Conservation (phyloP, 352 stramenopile species). For the Aphanomyces astaci region DNA sequence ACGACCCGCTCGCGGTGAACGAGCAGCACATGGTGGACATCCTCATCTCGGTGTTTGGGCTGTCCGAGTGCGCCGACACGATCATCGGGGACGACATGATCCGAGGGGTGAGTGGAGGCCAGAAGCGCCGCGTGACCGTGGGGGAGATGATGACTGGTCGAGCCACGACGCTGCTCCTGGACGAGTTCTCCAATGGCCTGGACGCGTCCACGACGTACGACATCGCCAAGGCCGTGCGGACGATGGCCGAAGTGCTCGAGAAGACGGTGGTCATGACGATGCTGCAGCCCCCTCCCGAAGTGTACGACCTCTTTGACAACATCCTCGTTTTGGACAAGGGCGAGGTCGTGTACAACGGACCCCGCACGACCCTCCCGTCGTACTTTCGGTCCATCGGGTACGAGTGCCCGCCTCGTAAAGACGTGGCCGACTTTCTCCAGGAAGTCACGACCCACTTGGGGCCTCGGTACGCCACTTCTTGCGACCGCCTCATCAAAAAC, state of each 20-base stretch:
- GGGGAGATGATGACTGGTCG: conserved; percentile 61
- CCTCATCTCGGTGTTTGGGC: conserved; percentile 19
- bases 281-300: conserved; percentile 62
- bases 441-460: conserved; percentile 53
- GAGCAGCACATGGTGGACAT: conserved; percentile 23
- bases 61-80: conserved; percentile 17
- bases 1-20: conserved; percentile 34
- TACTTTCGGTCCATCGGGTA: conserved; percentile 57
- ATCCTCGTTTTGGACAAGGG: conserved; percentile 72
- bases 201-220: conserved; percentile 76
- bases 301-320: conserved; percentile 83
- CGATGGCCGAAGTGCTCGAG: conserved; percentile 27
- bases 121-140: conserved; percentile 53
- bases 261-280: conserved; percentile 28
- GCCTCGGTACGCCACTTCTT: conserved; percentile 26
- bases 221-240: conserved; percentile 48
- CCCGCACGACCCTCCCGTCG: conserved; percentile 25
- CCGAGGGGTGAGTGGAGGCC: conserved; percentile 12
- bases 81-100: conserved; percentile 21
- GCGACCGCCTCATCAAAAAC: not conserved
- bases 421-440: conserved; percentile 78
- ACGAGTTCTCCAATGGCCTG: conserved; percentile 80
- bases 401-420: conserved; percentile 38
- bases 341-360: conserved; percentile 72
- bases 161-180: conserved; percentile 44